Conservation (phyloP, 1,284 basidiomycete genomes). For the Lentinula novae-zelandiae region DNA sequence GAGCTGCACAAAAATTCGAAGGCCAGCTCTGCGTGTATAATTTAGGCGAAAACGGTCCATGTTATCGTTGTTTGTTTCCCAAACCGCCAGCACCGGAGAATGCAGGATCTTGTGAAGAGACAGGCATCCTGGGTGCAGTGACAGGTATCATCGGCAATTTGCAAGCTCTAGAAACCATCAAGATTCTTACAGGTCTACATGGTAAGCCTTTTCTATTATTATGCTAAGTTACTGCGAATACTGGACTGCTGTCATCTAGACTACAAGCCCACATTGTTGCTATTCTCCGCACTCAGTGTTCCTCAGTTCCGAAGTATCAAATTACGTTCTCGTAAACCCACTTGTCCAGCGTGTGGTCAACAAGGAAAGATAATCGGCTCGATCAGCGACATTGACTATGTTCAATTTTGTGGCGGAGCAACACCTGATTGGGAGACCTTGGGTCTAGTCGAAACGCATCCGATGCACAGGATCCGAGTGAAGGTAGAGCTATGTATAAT, state of each 20-base stretch:
- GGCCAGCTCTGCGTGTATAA: conserved; percentile 90
- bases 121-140: conserved; percentile 87
- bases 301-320: conserved; percentile 83
- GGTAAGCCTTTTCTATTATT: conserved; percentile 37
- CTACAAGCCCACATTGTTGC: conserved; percentile 55
- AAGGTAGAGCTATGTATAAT: conserved; percentile 31
- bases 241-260: conserved; percentile 33
- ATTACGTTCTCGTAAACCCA: conserved; percentile 61
- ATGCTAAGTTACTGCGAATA: conserved; percentile 5
- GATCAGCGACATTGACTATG: conserved; percentile 64
- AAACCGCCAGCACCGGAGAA: conserved; percentile 60
- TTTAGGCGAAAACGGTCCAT: conserved; percentile 68
- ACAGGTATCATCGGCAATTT: conserved; percentile 90
- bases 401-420: conserved; percentile 73
- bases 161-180: conserved; percentile 90
- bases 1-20: conserved; percentile 89
- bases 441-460: conserved; percentile 41
- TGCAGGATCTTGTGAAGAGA: conserved; percentile 82
- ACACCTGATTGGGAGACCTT: conserved; percentile 58
- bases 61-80: conserved; percentile 95
- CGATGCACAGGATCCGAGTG: conserved; percentile 43
- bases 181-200: conserved; percentile 70
- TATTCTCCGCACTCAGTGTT: conserved; percentile 69
- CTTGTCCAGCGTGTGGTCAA: conserved; percentile 61
- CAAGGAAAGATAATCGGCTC: conserved; percentile 37